These are phyloP conservation scores for Kalmusia sp. DNA, from an alignment of 2,329 filamentous ascomycete genomes.

Conservation along the genomic window DNA sequence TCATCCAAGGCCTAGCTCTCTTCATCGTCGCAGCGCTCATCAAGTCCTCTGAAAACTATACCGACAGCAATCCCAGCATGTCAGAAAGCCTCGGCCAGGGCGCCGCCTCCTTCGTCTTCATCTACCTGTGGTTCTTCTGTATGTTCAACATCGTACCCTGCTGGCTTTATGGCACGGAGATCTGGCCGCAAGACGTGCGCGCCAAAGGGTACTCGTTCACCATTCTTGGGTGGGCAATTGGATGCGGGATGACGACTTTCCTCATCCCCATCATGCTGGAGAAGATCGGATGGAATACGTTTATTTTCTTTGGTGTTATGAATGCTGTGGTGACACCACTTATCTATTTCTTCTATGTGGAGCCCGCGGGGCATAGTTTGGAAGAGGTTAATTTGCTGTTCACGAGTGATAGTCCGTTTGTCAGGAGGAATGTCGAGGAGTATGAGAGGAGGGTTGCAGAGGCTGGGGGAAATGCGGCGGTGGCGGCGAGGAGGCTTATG, in stretches of 20 bases:
- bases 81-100: background rate
- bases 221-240: background rate
- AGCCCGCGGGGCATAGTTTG: background rate
- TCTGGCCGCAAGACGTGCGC: background rate
- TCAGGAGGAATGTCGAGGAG: background rate
- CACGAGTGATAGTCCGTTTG: background rate
- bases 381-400: background rate
- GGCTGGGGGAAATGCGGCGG: background rate
- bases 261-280: background rate
- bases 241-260: background rate
- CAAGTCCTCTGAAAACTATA: background rate
- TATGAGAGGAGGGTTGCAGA: background rate
- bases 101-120: background rate
- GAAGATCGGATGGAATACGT: background rate
- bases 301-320: background rate
- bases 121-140: background rate
- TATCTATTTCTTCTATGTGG: background rate
- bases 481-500: background rate
- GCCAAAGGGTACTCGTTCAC: background rate
- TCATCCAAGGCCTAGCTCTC: background rate
- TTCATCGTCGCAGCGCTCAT: background rate
- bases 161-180: background rate
- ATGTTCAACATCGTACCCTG: background rate
- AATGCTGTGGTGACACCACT: background rate
- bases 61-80: background rate